These are phyloP conservation scores for Lignosus rhinocerotis DNA, from an alignment of 1,284 basidiomycete genomes.

Conservation along the genomic window DNA sequence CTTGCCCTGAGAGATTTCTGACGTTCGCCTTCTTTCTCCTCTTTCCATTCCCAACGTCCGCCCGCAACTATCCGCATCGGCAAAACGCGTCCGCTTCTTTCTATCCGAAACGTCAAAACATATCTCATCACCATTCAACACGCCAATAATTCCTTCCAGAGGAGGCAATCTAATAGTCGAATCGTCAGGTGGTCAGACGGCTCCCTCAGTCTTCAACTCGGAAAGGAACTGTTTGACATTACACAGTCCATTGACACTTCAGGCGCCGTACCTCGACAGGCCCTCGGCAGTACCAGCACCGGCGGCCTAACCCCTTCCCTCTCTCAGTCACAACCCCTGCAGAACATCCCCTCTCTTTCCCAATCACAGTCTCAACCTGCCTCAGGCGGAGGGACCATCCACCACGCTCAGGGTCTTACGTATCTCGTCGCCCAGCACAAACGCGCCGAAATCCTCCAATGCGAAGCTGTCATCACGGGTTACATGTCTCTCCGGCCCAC, in stretches of 20 bases:
- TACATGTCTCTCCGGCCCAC: constrained; percentile 84
- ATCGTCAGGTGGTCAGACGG: constrained; percentile 93
- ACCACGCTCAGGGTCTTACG: constrained; percentile 70
- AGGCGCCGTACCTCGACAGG: constrained; percentile 55
- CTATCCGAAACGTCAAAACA: neutral
- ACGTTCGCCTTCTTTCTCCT: neutral
- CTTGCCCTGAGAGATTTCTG: neutral
- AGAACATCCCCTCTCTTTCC: constrained; percentile 33
- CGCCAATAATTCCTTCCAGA: constrained; percentile 40
- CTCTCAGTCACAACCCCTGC: constrained; percentile 29
- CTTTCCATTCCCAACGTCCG: neutral
- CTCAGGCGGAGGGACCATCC: constrained; percentile 3
- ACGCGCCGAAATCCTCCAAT: constrained; percentile 80
- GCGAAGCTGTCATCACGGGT: constrained; percentile 82
- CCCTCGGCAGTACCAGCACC: constrained; percentile 46
- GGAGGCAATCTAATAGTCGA: constrained; percentile 83
- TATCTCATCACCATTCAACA: neutral
- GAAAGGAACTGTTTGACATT: constrained; percentile 90
- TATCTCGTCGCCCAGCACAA: constrained; percentile 92
- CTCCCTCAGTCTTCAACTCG: constrained; percentile 80
- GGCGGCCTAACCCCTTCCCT: constrained; percentile 35
- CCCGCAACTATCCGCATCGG: constrained; percentile 1
- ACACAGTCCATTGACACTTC: constrained; percentile 74
- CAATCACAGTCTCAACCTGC: constrained; percentile 18
- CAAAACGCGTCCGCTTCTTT: constrained; percentile 2